Base-by-base conservation (phyloP, 805 yeast species). In the Metschnikowia similis region DNA sequence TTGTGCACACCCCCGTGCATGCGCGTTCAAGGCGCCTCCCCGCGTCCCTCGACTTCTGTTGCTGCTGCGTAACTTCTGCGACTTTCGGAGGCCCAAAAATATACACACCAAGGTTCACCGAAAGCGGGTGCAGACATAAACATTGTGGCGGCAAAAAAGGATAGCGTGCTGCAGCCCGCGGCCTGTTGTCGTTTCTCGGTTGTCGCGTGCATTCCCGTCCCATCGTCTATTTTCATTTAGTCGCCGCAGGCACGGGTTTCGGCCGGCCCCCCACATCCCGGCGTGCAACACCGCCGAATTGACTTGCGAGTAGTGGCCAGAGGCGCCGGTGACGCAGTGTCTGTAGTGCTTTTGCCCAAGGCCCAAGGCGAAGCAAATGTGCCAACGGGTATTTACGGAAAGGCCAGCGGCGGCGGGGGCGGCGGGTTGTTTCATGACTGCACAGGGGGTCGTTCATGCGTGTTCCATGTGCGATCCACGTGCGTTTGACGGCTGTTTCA, bases 401-500 rank as follows among this genome's bases (percentile, higher is more conserved):
- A 37, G 8, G 7, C 6, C 10, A 8, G 40, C 8, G 16, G 40
- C 27, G 16, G 10, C 14, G 41, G 30, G 30, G 41, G 31, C 8
- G 41, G 41, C 21, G 6, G 29, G 30, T 29, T 32, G 45, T 41
- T 41, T 41, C 45, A 41, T n/a, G 37, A 31, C 45, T 41, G 45
- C 45, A 41, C n/a, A 26, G 11, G 26, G 3, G 14, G 14, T 9
- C 28, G 10, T 41, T 32, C 45, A 41, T 32, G 45, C 34, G 45
- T 26, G 44, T 17, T 32, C 26, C 45, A 41, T 41, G 45, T 41
- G 45, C 45, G 45, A 32, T 41, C 32, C 45, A 32, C 11, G 37
- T 32, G 36, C 37, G 37, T 46, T 48, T 47, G 48, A 30, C 41
- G 30, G 8, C 5, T 17, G 41, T 38, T 38, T 38, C 41, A 38